Base-by-base conservation (phyloP, 805 yeast species). In the Barnettozyma wickerhamii region DNA sequence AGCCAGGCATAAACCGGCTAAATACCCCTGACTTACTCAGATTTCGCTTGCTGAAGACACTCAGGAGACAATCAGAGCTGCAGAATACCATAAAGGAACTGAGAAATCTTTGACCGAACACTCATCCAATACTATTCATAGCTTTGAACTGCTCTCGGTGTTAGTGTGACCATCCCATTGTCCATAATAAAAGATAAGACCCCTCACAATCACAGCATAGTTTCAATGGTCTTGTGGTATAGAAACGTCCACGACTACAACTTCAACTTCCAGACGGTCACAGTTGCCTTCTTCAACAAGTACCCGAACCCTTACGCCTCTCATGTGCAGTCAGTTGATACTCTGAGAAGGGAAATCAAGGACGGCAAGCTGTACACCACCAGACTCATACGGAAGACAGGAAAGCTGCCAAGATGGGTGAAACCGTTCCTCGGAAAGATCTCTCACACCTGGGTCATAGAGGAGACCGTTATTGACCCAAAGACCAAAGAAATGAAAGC, bases 321-420 rank as follows among this genome's bases (percentile, higher is more conserved):
- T 9, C 96, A 91, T 64, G 96, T 91, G 10, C 66, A 81, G 27
- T 83, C 95, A 7, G 79, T 79, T 20, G 98, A 90, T 59, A 84
- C 95, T 2, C 57, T 90, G 13, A 78, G 78, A 26, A 65, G 75
- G 38, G 59, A 66, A 45, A 68, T 87, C 15, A 39, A 19, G 20
- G 87, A 82, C 10, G 95, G 95, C 19, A 69, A 77, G 37, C 70
- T 90, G 34, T 74, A 77, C 49, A 79, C 85, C 29, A 84, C 91
- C 5, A 73, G 91, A 49, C 66, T 90, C 30, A 78, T 90, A 33
- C 75, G 75, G 50, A 91, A 90, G 58, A 67, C 75, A 4, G 97
- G 97, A 2, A 72, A 87, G 49, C 66, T 90, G 29, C 97, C 97
- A 5, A 60, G 68, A 28, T 88, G 93, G 78, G 77, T 84, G 20